Base-by-base conservation (phyloP, 192 early-diverging fungal genomes). In the Neocallimastix lanati region DNA sequence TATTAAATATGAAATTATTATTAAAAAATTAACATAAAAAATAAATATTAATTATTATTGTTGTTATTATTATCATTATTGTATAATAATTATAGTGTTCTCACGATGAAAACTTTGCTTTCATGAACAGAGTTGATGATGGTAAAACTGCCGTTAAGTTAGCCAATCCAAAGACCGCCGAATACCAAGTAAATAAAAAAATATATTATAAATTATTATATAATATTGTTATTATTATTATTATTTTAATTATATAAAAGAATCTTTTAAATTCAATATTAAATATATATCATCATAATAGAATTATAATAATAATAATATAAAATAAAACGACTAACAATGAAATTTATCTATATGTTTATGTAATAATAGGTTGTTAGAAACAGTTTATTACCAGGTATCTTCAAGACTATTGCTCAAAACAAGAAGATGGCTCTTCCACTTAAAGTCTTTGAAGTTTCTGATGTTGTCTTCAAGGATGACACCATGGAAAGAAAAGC, bases 301-400 rank as follows among this genome's bases (percentile, higher is more conserved):
- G n/a, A n/a, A n/a, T n/a, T n/a, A n/a, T n/a, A n/a, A n/a, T n/a
- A n/a, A n/a, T n/a, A n/a, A n/a, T n/a, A n/a, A n/a, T n/a, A n/a
- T n/a, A n/a, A n/a, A n/a, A n/a, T n/a, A n/a, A n/a, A n/a, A n/a
- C n/a, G n/a, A n/a, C n/a, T n/a, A n/a, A n/a, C n/a, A n/a, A n/a
- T n/a, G n/a, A n/a, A n/a, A n/a, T n/a, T n/a, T n/a, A n/a, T n/a
- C n/a, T n/a, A n/a, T n/a, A n/a, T n/a, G n/a, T n/a, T n/a, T n/a
- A n/a, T n/a, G n/a, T n/a, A n/a, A n/a, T n/a, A n/a, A n/a, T 90
- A 96, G 83, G 94, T 98, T 28, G 95, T 97, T 50, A 93, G 97
- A 78, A 94, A 96, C 28, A 92, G 94, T 18, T 86, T 99, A 78
- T 86, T 98, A 38, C 95, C 94, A 5, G 98, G 98, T 28, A 84